phyloP scores from a whole-genome alignment of 2,329 filamentous ascomycete species.

The Pleomassaria siparia region DNA sequence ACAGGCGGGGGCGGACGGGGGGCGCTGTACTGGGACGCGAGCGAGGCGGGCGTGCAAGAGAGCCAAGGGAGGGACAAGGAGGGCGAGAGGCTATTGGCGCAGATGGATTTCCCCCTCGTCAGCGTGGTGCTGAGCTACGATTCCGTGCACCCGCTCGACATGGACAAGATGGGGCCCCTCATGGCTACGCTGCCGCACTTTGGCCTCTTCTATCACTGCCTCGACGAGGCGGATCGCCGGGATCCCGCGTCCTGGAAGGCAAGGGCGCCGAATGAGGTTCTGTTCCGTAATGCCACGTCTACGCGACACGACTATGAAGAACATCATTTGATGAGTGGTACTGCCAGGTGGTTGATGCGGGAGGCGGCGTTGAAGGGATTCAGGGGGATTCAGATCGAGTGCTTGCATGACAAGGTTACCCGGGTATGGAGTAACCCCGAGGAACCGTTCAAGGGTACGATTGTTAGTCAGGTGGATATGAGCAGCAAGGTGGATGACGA shows the following conservation, averaged over 20 bases:
- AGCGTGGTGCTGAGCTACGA: constrained; percentile 43
- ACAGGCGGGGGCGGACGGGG: constrained; percentile 27
- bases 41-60: constrained; percentile 18
- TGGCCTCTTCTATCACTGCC: constrained; percentile 20
- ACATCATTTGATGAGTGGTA: constrained; percentile 34
- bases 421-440: constrained; percentile 32
- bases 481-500: constrained; percentile 24
- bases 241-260: constrained; percentile 32
- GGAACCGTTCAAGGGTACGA: constrained; percentile 22
- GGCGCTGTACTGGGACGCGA: constrained; percentile 29
- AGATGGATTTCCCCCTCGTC: constrained; percentile 46
- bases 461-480: constrained; percentile 27
- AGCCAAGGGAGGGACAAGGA: constrained; percentile 21
- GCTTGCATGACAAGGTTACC: constrained; percentile 31
- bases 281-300: constrained; percentile 42
- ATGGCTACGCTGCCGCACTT: constrained; percentile 27
- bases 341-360: constrained; percentile 42
- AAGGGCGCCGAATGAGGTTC: constrained; percentile 28
- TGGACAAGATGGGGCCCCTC: constrained; percentile 24
- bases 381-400: constrained; percentile 41
- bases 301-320: constrained; percentile 42
- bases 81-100: constrained; percentile 23
- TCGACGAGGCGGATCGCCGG: constrained; percentile 22
- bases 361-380: constrained; percentile 38
- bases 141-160: constrained; percentile 24